phyloP scores from a whole-genome alignment of 768 basidiomycete genomes.

The Tricholoma hemisulphureum region DNA sequence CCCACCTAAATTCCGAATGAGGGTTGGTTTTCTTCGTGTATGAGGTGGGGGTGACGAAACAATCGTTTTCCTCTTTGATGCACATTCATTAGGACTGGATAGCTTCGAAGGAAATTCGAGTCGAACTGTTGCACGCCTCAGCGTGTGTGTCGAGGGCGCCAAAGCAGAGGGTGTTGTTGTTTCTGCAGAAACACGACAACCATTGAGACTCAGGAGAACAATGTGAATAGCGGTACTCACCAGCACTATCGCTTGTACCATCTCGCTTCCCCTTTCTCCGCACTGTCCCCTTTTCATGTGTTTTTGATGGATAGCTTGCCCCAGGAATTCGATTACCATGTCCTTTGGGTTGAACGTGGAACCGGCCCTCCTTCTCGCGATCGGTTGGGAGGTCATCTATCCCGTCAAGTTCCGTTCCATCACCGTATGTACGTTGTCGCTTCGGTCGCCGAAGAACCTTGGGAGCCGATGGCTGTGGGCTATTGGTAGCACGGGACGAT shows the following conservation, averaged over 20 bases:
- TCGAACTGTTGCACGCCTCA: conserved; percentile 55
- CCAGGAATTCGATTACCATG: conserved; percentile 62
- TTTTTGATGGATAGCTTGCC: conserved; percentile 44
- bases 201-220: background rate
- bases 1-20: conserved; percentile 83
- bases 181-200: conserved; percentile 4
- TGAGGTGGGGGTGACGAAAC: conserved; percentile 43
- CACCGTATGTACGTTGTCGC: conserved; percentile 72
- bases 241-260: conserved; percentile 38
- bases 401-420: conserved; percentile 86
- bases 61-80: conserved; percentile 56
- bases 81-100: conserved; percentile 28
- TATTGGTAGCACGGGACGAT: conserved; percentile 33
- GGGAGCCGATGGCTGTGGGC: conserved; percentile 46
- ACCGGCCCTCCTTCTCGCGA: conserved; percentile 75
- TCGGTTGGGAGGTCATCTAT: conserved; percentile 88
- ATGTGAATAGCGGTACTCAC: conserved; percentile 31
- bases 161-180: conserved; percentile 29
- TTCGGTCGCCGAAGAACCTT: conserved; percentile 77
- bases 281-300: conserved; percentile 53
- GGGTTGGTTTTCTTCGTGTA: conserved; percentile 74
- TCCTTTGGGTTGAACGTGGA: conserved; percentile 72
- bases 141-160: conserved; percentile 46
- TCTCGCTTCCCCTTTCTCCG: conserved; percentile 57
- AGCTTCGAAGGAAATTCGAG: conserved; percentile 51